phyloP scores from a whole-genome alignment of 225 moss, liverwort and hornwort species.

The Neckera pumila region DNA sequence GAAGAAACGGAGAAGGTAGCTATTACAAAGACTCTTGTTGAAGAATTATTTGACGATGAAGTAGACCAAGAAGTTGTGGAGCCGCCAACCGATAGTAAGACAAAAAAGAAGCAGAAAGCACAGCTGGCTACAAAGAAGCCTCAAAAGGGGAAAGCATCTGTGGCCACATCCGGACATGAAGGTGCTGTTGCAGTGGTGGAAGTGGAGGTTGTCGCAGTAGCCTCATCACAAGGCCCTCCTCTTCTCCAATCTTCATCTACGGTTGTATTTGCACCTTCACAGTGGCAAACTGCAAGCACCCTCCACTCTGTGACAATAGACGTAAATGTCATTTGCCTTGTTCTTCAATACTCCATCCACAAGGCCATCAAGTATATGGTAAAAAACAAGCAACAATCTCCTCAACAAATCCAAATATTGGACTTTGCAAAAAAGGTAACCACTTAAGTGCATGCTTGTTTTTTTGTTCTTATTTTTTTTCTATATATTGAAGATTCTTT shows the following conservation, averaged over 20 bases:
- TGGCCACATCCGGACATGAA: no score
- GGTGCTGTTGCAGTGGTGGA: no score
- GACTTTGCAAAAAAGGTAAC: neutral
- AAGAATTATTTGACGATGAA: neutral
- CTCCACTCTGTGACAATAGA: fast-evolving
- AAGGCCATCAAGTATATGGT: neutral
- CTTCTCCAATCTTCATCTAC: neutral
- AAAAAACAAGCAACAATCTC: neutral
- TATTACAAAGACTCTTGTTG: neutral
- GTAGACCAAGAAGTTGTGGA: no score
- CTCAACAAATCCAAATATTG: neutral
- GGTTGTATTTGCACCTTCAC: neutral
- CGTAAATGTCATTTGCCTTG: neutral
- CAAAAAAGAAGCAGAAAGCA: no score
- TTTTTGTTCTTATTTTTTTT: neutral
- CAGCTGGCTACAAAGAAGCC: no score
- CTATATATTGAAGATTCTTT: fast-evolving
- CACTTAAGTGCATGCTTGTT: fast-evolving
- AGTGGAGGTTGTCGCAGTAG: neutral
- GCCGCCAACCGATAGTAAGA: fast-evolving
- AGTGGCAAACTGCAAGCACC: neutral
- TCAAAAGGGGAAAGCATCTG: fast-evolving
- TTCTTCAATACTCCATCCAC: neutral
- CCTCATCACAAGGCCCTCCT: neutral
- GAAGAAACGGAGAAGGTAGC: fast-evolving